Evolutionary conservation across 108 stramenopile species (phyloP).

Genomic region (Cyclostephanos tholiformis): DNA sequence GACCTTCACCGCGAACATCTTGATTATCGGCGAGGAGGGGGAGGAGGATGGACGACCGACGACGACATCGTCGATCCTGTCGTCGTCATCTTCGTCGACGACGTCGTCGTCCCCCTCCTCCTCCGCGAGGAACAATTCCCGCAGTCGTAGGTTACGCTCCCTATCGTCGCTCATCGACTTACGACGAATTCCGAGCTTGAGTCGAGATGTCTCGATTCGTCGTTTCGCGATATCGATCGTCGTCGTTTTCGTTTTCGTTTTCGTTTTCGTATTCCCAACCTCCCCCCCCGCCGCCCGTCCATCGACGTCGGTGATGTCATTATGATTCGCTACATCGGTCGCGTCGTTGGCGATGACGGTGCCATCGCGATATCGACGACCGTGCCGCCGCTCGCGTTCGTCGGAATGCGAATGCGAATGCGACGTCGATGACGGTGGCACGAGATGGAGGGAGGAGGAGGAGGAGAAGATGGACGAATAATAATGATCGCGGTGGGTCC

Average conservation of each 20-base stretch:
- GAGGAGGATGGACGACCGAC: background rate
- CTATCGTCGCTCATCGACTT: slow-evolving; percentile 51
- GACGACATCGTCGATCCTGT: background rate
- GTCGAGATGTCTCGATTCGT: slow-evolving; percentile 55
- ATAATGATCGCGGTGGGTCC: too few species aligned
- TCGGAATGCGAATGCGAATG: too few species aligned
- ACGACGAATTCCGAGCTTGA: slow-evolving; percentile 53
- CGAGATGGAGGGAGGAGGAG: too few species aligned
- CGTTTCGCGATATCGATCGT: slow-evolving; percentile 55
- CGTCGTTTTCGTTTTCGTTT: slow-evolving; percentile 3
- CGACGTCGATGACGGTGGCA: too few species aligned
- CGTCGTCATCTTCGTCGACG: slow-evolving; percentile 2
- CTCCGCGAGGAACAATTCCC: slow-evolving; percentile 50
- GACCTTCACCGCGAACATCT: slow-evolving; percentile 77
- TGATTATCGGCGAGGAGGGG: slow-evolving; percentile 26
- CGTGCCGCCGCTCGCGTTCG: too few species aligned
- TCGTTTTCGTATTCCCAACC: background rate
- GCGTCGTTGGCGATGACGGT: too few species aligned
- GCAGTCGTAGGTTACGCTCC: slow-evolving; percentile 55
- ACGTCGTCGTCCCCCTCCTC: background rate
- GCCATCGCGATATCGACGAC: too few species aligned
- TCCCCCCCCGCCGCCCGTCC: too few species aligned
- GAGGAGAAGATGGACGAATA: too few species aligned
- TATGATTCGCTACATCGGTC: too few species aligned
- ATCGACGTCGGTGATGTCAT: too few species aligned